A percentile compares a stretch with the other conserved stretches of the same genome.
These are phyloP conservation scores for Alternaria longipes DNA, from an alignment of 2,329 filamentous ascomycete species.

Conservation along the genomic window DNA sequence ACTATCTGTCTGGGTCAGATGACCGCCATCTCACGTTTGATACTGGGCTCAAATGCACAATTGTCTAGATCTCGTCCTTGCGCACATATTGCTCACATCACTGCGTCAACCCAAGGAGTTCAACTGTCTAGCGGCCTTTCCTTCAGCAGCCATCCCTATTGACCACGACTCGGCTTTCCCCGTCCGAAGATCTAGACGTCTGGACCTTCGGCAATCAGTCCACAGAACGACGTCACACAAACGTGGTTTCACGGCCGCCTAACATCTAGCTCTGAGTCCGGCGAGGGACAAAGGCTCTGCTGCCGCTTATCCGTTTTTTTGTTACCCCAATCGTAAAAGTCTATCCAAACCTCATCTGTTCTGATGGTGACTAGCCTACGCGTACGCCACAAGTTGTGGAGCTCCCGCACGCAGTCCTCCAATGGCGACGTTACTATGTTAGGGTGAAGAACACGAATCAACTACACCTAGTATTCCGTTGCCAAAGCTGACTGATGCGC, in stretches of 20 bases:
- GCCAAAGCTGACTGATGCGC: not conserved
- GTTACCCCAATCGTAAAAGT: not conserved
- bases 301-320: conserved; percentile 5
- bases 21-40: not conserved
- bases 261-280: conserved; percentile 2
- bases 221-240: conserved; percentile 14
- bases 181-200: not conserved
- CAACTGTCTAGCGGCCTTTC: not conserved
- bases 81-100: not conserved
- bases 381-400: not conserved
- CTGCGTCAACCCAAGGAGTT: not conserved
- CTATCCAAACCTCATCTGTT: conserved; percentile 7
- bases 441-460: not conserved
- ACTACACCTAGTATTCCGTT: not conserved
- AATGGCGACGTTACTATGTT: no score
- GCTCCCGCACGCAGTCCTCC: not conserved
- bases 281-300: not conserved
- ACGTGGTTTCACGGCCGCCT: not conserved
- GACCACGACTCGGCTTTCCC: not conserved
- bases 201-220: conserved; percentile 1
- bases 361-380: not conserved
- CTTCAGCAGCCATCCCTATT: not conserved
- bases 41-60: not conserved
- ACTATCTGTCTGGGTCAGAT: not conserved
- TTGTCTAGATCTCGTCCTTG: not conserved